phyloP scores from a whole-genome alignment of 2,329 filamentous ascomycete genomes.

The Fonsecaea erecta region DNA sequence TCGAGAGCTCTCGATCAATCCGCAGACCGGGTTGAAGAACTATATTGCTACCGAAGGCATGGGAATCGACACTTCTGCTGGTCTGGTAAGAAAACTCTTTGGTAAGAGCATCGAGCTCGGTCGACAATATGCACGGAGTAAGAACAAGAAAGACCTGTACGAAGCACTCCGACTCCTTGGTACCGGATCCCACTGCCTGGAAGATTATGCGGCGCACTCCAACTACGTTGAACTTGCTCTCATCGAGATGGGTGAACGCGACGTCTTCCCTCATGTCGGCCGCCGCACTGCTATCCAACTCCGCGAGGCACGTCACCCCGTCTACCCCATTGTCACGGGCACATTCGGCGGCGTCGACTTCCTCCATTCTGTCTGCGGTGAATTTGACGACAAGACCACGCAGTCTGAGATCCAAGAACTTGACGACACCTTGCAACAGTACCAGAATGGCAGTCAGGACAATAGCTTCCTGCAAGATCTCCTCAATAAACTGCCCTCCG shows the following conservation, averaged over 20 bases:
- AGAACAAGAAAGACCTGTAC: slow-evolving; percentile 76
- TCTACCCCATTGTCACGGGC: slow-evolving; percentile 85
- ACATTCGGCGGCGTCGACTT: slow-evolving; percentile 97
- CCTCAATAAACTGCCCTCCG: slow-evolving; percentile 78
- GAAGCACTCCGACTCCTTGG: slow-evolving; percentile 86
- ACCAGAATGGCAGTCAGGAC: slow-evolving; percentile 62
- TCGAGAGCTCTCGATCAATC: slow-evolving; percentile 78
- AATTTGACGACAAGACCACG: slow-evolving; percentile 83
- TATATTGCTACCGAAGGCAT: slow-evolving; percentile 87
- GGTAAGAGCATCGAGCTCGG: slow-evolving; percentile 76
- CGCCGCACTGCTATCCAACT: slow-evolving; percentile 72
- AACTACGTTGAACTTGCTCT: slow-evolving; percentile 90
- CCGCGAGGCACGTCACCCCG: slow-evolving; percentile 65
- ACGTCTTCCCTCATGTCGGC: slow-evolving; percentile 87
- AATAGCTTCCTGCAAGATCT: slow-evolving; percentile 74
- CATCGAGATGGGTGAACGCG: slow-evolving; percentile 79
- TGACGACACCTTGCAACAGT: slow-evolving; percentile 74
- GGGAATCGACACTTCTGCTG: slow-evolving; percentile 80
- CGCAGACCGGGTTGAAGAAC: slow-evolving; percentile 79
- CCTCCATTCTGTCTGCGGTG: slow-evolving; percentile 79
- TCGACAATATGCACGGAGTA: slow-evolving; percentile 68
- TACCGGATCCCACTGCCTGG: slow-evolving; percentile 86
- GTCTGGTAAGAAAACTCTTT: slow-evolving; percentile 76
- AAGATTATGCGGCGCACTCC: slow-evolving; percentile 91
- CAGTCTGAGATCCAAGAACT: slow-evolving; percentile 90